phyloP scores from a whole-genome alignment of 2,329 filamentous ascomycete species.

The Clathrospora elynae region DNA sequence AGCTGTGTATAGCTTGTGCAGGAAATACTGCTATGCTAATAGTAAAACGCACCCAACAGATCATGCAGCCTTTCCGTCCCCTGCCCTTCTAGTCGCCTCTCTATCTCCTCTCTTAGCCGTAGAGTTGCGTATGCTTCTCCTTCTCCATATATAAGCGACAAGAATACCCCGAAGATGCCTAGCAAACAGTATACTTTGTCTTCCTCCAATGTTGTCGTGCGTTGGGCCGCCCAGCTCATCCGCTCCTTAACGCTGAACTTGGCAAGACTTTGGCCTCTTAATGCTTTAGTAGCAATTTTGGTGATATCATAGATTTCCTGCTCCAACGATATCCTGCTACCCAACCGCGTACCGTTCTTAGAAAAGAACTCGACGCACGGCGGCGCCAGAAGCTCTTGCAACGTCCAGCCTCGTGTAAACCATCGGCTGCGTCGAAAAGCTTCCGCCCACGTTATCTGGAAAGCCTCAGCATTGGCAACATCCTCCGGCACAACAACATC shows the following conservation, averaged over 20 bases:
- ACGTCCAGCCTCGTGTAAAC: slow-evolving; percentile 27
- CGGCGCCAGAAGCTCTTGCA: slow-evolving; percentile 27
- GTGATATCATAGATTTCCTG: slow-evolving; percentile 16
- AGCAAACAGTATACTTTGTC: slow-evolving; percentile 22
- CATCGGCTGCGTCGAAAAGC: slow-evolving; percentile 19
- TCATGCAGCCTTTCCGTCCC: slow-evolving; percentile 9
- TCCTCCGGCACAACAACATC: slow-evolving; percentile 10
- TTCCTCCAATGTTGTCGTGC: slow-evolving; percentile 28
- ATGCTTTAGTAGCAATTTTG: slow-evolving; percentile 9
- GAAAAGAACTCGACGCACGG: slow-evolving; percentile 20
- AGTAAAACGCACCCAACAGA: slow-evolving; percentile 11
- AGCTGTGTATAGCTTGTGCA: slow-evolving; percentile 4
- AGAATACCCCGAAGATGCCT: slow-evolving; percentile 18
- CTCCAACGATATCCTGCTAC: slow-evolving; percentile 11
- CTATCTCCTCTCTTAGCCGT: slow-evolving; percentile 21
- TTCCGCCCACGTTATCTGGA: background rate
- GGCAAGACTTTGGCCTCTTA: slow-evolving; percentile 3
- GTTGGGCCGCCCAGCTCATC: slow-evolving; percentile 28
- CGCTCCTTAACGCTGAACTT: slow-evolving; percentile 20
- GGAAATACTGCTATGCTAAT: slow-evolving; percentile 6
- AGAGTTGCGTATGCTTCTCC: slow-evolving; percentile 21
- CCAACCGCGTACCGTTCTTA: slow-evolving; percentile 6
- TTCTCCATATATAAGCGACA: slow-evolving; percentile 22
- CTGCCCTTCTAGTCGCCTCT: slow-evolving; percentile 13
- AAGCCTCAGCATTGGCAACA: background rate